Conservation (phyloP, 306 rosid genomes). For the Leucaena leucocephala region DNA sequence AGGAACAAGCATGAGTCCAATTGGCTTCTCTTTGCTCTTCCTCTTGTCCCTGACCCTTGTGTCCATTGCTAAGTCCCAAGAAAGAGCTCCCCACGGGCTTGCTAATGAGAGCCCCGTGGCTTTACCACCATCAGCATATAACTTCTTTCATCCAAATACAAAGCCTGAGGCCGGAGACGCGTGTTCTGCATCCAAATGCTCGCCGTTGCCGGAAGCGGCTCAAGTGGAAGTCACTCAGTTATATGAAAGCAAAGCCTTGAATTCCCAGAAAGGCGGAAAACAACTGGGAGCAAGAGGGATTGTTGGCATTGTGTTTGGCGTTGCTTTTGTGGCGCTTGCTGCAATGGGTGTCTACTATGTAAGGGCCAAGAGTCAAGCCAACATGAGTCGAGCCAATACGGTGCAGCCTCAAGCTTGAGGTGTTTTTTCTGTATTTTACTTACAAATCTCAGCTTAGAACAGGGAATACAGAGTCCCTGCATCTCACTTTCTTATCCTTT, state of each 20-base stretch:
- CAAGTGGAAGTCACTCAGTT: constrained; percentile 60
- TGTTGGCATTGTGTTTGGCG: constrained; percentile 64
- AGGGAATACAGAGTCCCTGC: background rate
- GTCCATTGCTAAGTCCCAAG: constrained; percentile 56
- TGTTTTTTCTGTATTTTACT: background rate
- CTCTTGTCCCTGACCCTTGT: constrained; percentile 52
- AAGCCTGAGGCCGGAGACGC: constrained; percentile 50
- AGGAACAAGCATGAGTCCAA: constrained; percentile 44
- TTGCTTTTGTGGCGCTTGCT: constrained; percentile 56
- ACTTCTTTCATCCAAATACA: constrained; percentile 79
- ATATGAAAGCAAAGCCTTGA: constrained; percentile 49
- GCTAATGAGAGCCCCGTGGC: constrained; percentile 58
- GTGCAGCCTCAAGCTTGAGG: constrained; percentile 58
- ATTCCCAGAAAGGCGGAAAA: constrained; percentile 31
- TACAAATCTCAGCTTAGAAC: background rate
- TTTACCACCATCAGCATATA: constrained; percentile 77
- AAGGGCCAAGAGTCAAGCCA: constrained; percentile 52
- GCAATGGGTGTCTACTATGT: constrained; percentile 68
- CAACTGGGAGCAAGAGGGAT: constrained; percentile 58
- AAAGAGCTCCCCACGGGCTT: constrained; percentile 90
- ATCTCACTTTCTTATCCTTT: background rate
- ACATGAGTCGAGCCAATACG: constrained; percentile 49
- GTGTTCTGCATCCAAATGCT: constrained; percentile 61
- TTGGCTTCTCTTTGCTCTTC: constrained; percentile 45
- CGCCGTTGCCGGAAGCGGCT: constrained; percentile 85